Base-by-base conservation (phyloP, 768 basidiomycete species). In the Boletus tomentosulus region DNA sequence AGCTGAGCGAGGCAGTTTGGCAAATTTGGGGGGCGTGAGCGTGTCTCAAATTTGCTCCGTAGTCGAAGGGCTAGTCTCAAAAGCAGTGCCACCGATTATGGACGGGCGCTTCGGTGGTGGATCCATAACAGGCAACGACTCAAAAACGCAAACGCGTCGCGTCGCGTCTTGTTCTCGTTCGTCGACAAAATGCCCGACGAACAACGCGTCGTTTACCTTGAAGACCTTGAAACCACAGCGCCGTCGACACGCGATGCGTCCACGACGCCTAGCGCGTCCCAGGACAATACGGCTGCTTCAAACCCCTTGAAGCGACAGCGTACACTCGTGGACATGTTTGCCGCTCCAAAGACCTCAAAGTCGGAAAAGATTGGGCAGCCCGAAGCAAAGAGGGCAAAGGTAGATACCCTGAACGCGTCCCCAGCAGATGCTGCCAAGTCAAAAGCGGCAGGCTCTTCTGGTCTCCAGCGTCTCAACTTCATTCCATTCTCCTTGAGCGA, bases 1-100 rank as follows among this genome's bases (percentile, higher is more conserved):
- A 45, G 76, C 77, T 77, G 88, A 88, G 66, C 85, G 85, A 78
- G 85, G 78, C 87, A 89, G 85, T 65, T 81, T 88, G 82, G 63
- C 63, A 41, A 57, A 67, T 53, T 58, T 61, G 10, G 35, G 38
- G 33, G 33, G 49, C 33, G 44, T 38, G 38, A 19, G 30, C 28
- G 45, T 46, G 30, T 46, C 30, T 10, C 30, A 35, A 27, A 19
- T 46, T 42, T 43, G 35, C 31, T 54, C 8, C 22, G 22, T 41
- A 33, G 50, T 51, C 44, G 24, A 25, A 22, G 19, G 53, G 51
- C 51, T 27, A 11, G 25, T 48, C 41, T 46, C n/a, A 49, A 51
- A 55, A 55, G 56, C 56, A n/a, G 48, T 51, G 58, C 50, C 4
- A 33, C 27, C 39, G 9, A 41, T 41, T 24, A 19, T 41, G 39